Evolutionary conservation across 306 rosid species (phyloP).

Genomic region (Pyrus pyrifolia): DNA sequence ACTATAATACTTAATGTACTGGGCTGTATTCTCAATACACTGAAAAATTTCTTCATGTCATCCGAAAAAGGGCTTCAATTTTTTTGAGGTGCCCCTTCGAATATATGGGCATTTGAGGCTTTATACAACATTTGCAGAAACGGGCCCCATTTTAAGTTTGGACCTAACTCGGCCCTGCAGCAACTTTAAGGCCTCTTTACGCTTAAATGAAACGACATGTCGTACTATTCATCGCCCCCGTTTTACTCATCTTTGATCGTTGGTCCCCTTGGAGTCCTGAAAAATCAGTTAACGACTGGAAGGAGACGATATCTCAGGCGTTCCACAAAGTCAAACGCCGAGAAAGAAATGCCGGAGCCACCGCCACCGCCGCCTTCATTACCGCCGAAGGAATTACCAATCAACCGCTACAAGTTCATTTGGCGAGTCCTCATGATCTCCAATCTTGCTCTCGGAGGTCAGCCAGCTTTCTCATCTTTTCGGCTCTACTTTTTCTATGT

Average conservation of each 20-base stretch:
- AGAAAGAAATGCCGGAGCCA: constrained; percentile 27
- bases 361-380: constrained; percentile 14
- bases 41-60: too few relatives aligned
- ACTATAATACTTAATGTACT: too few relatives aligned
- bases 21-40: too few relatives aligned
- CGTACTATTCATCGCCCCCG: background rate
- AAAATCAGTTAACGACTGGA: background rate
- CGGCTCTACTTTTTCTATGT: background rate
- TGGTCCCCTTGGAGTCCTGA: too few relatives aligned
- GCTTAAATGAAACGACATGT: background rate
- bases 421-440: constrained; percentile 78
- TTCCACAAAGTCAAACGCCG: background rate
- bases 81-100: too few relatives aligned
- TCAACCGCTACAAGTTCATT: constrained; percentile 51
- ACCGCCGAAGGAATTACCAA: constrained; percentile 29
- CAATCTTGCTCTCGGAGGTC: constrained; percentile 83
- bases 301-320: background rate
- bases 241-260: background rate
- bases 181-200: background rate
- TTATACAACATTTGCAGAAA: too few relatives aligned
- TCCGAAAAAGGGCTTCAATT: too few relatives aligned
- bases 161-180: background rate
- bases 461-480: background rate
- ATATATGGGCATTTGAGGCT: too few relatives aligned
- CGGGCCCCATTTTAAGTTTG: background rate